phyloP scores from a whole-genome alignment of 73 alveolate genomes.

The Paramecium sexaurelia region DNA sequence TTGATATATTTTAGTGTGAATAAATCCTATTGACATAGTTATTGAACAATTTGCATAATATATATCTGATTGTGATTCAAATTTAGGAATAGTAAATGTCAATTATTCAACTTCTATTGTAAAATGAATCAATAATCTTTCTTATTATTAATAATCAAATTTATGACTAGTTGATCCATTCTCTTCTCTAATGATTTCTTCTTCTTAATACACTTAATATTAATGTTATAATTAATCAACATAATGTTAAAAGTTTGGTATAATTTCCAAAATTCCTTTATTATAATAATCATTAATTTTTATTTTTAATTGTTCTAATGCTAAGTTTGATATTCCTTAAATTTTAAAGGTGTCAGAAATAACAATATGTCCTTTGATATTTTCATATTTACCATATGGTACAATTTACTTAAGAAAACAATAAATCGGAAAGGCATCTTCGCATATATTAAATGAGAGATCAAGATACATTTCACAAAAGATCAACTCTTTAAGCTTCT shows the following conservation, averaged over 20 bases:
- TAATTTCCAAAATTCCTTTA: background rate
- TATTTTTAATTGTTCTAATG: conserved; percentile 7
- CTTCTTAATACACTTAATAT: background rate
- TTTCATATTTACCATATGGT: background rate
- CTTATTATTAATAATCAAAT: background rate
- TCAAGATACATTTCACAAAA: conserved; percentile 43
- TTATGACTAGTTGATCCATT: background rate
- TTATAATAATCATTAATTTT: background rate
- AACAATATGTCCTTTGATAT: conserved; percentile 3
- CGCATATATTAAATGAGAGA: background rate
- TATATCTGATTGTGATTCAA: background rate
- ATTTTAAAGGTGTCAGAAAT: background rate
- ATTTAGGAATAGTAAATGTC: background rate
- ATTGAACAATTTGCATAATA: background rate
- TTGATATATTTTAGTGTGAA: background rate
- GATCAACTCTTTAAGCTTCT: background rate
- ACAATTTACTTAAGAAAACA: background rate
- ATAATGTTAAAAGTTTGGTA: background rate
- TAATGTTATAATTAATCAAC: background rate
- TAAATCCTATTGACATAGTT: background rate
- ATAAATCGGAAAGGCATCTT: conserved; percentile 43
- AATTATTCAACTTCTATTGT: background rate
- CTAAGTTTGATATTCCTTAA: conserved; percentile 26
- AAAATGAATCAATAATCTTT: background rate
- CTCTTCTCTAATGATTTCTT: background rate